Base-by-base conservation (phyloP, 192 early-diverging fungal species). In the Umbelopsis sp. region DNA sequence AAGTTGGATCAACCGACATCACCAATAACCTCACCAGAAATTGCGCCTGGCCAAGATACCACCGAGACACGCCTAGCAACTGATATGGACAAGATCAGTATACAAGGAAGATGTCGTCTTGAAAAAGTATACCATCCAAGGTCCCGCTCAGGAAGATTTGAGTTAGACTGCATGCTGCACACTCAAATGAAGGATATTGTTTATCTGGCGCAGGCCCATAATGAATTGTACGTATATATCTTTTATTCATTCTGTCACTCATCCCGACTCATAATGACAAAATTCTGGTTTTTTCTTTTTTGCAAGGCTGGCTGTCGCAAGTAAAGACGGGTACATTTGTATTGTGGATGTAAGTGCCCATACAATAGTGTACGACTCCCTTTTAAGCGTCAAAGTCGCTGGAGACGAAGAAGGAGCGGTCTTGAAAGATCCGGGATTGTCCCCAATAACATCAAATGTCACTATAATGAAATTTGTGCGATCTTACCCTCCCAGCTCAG, bases 401-500 rank as follows among this genome's bases (percentile, higher is more conserved):
- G 30, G 13, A 61, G 9, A 22, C 27, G 30, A 27, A 13, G 55
- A 61, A 3, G 30, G 13, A 27, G 55, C 8, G 33, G 33, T 16
- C 18, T 15, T 6, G 13, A 30, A 61, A 35, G 13, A 61, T 12
- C 2, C 11, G 18, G 27, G 30, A 61, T 2, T 1, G 4, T 30
- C 13, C 10, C 30, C 13, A 18, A 15, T 35, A 30, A 61, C 13
- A 4, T 35, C 37, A 35, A 18, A 12, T 25, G 16, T 61, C 30
- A 61, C 55, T 15, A 37, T 35, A 3, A 0, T 61, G 15, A 61
- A 61, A 25, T 61, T 61, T n/a, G 30, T 35, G 7, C 55, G 33
- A 35, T 61, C 55, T 61, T 61, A 61, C 33, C 55, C 55, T 61
- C 55, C 55, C 4, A 33, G 25, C 27, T n/a, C 55, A 61, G 55